A percentile compares a stretch with the other conserved stretches of the same genome.
These are phyloP conservation scores for Skeletonema potamos DNA, from an alignment of 108 stramenopile genomes.

Conservation along the genomic window DNA sequence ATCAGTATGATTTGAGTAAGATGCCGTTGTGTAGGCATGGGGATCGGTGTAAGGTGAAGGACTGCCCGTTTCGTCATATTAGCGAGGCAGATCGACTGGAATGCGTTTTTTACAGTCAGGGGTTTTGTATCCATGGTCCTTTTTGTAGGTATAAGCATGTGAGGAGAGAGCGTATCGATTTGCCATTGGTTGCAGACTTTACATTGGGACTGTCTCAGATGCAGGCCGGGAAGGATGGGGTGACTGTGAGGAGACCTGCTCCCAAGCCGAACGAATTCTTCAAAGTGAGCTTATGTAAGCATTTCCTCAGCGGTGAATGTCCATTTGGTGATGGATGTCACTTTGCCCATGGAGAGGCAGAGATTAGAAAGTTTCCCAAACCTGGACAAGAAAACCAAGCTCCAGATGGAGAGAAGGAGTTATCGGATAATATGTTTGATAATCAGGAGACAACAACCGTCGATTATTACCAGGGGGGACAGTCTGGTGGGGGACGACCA, in stretches of 20 bases:
- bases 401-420: constrained; percentile 47
- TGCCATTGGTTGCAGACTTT: constrained; percentile 84
- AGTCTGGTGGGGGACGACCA: constrained; percentile 80
- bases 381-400: constrained; percentile 25
- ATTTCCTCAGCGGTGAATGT: constrained; percentile 86
- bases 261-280: constrained; percentile 91
- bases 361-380: constrained; percentile 68
- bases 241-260: constrained; percentile 55
- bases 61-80: constrained; percentile 93
- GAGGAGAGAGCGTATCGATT: constrained; percentile 65
- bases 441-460: constrained; percentile 72
- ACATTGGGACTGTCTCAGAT: constrained; percentile 87
- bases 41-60: constrained; percentile 87
- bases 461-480: constrained; percentile 84
- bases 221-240: constrained; percentile 83
- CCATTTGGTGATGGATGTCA: constrained; percentile 81
- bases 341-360: constrained; percentile 89
- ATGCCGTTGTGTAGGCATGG: constrained; percentile 94
- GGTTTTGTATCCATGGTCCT: constrained; percentile 94
- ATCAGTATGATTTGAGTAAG: constrained; percentile 90
- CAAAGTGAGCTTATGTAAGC: constrained; percentile 89
- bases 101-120: constrained; percentile 93
- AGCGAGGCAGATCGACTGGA: constrained; percentile 88
- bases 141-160: constrained; percentile 91
- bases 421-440: constrained; percentile 77